Base-by-base conservation (phyloP, 2,329 filamentous ascomycete species). In the Diplodia mutila region DNA sequence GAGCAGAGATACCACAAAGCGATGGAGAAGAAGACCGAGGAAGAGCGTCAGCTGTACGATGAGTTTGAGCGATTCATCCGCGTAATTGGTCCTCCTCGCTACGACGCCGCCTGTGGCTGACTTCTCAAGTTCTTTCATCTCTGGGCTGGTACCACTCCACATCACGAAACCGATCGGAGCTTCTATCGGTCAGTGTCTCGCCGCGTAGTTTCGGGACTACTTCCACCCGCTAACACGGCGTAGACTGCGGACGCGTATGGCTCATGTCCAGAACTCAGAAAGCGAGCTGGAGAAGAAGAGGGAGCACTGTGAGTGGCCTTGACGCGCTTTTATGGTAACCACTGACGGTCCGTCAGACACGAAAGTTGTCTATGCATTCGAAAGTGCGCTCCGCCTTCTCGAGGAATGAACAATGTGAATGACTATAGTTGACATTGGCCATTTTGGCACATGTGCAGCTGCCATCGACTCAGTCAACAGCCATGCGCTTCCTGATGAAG, bases 181-280 rank as follows among this genome's bases (percentile, higher is more conserved):
- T 84, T 88, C 70, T 94, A 94, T 78, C 88, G 93, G 90, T 90
- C 77, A 66, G 79, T 39, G 68, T 71, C 34, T 11, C 18, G 9
- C 39, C 39, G 27, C 9, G n/a, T 68, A 51, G 16, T 52, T 37
- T 8, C 29, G 7, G 11, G 32, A n/a, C 23, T 18, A 18, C 18
- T n/a, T 39, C 21, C 3, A 52, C 8, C 39, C 27, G 32, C 23
- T 65, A 21, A 63, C 34, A 29, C 9, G 34, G 39, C 49, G 11
- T 69, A 92, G 91, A 66, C 84, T 97, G 54, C 91, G 90, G 74
- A 97, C 94, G 2, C 89, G 93, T 69, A 88, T 90, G 76, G 84
- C 88, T 69, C 91, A 90, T 76, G 92, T 97, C 34, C 87, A 90
- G 69, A 83, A 92, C 52, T 87, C 90, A 0, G 94, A 97, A 76